A percentile compares a stretch with the other conserved stretches of the same genome.
Conservation (phyloP, 192 early-diverging fungal genomes). For the Entomortierella lignicola region DNA sequence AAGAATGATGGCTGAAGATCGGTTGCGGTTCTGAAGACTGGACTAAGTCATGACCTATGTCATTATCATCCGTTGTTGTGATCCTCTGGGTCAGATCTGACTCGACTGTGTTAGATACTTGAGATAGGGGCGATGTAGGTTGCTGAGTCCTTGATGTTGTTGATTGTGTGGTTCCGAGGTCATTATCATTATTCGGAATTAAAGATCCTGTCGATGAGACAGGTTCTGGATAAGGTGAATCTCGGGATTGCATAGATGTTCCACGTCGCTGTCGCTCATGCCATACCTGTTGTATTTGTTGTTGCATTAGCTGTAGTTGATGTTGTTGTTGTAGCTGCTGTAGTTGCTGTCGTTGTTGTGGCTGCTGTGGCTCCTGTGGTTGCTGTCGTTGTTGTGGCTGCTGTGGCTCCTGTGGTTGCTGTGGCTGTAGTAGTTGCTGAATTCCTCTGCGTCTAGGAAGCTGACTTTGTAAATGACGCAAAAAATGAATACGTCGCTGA, state of each 20-base stretch:
- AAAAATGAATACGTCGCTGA: background rate
- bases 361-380: too few relatives aligned
- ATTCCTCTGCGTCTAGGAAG: background rate
- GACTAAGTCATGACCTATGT: too few relatives aligned
- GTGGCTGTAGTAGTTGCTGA: background rate
- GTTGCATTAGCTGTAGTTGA: too few relatives aligned
- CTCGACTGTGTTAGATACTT: background rate
- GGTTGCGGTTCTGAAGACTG: too few relatives aligned
- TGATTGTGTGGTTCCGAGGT: background rate
- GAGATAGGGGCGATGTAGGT: too few relatives aligned
- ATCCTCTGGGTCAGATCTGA: background rate
- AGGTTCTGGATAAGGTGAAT: background rate
- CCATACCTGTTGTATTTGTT: too few relatives aligned
- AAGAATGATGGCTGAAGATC: background rate
- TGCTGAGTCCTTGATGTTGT: background rate
- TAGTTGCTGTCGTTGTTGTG: too few relatives aligned
- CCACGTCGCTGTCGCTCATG: background rate
- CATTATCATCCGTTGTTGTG: background rate
- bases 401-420: too few relatives aligned
- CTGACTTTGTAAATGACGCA: background rate
- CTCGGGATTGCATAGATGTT: too few relatives aligned
- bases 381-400: too few relatives aligned
- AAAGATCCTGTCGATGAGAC: background rate
- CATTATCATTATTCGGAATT: background rate
- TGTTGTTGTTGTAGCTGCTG: too few relatives aligned